Evolutionary conservation across 208 protist genomes (phyloP).

Genomic region (Balamuthia mandrillaris): DNA sequence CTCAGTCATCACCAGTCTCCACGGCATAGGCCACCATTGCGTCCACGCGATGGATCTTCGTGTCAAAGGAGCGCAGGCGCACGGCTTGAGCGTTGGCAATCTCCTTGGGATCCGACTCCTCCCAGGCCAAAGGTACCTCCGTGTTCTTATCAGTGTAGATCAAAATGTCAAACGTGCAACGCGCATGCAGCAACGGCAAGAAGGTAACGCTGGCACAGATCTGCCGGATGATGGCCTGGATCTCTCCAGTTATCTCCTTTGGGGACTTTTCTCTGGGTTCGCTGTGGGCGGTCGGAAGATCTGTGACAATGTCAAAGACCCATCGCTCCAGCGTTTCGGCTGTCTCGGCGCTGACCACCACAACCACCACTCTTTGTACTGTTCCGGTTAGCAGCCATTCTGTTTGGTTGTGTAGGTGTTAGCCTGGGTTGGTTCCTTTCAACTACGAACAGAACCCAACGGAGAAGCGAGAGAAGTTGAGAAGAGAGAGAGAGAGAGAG

Average conservation of each 20-base stretch:
- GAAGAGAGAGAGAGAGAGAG: background rate
- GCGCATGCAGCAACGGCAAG: slow-evolving; percentile 85
- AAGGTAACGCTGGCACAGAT: slow-evolving; percentile 94
- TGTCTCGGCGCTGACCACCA: slow-evolving; percentile 75
- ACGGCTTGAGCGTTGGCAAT: slow-evolving; percentile 87
- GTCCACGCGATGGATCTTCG: slow-evolving; percentile 42
- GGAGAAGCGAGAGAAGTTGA: background rate
- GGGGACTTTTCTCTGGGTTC: slow-evolving; percentile 61
- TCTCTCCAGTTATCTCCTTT: slow-evolving; percentile 87
- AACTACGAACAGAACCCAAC: background rate
- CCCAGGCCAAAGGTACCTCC: slow-evolving; percentile 85
- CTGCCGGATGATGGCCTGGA: slow-evolving; percentile 92
- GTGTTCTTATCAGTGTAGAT: slow-evolving; percentile 84
- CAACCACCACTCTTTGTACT: slow-evolving; percentile 91
- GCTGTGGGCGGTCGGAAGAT: slow-evolving; percentile 50
- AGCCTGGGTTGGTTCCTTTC: no score
- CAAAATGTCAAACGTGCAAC: slow-evolving; percentile 86
- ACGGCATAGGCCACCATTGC: slow-evolving; percentile 37
- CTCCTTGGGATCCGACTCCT: slow-evolving; percentile 89
- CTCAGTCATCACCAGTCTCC: background rate
- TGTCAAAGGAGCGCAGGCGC: slow-evolving; percentile 85
- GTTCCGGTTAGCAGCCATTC: slow-evolving; percentile 83
- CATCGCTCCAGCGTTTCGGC: slow-evolving; percentile 88
- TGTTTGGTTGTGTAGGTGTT: no score
- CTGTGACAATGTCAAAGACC: slow-evolving; percentile 89